Evolutionary conservation across 805 yeast genomes (phyloP).

Genomic region (Candida endomychidarum): DNA sequence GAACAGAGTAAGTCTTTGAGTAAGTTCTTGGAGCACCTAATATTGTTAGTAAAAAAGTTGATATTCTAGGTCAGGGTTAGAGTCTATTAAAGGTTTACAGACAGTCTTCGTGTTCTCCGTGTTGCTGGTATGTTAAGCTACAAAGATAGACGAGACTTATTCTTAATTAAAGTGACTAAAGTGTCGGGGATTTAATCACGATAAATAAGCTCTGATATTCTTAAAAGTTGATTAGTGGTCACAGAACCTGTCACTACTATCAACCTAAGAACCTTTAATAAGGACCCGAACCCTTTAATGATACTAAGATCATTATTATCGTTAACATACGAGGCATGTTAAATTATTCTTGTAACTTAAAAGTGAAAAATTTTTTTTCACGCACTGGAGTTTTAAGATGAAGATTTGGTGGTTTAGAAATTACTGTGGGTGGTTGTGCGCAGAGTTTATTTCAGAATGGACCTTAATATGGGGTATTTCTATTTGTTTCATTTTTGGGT

Average conservation of each 20-base stretch:
- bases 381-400: constrained; percentile 1
- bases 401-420: constrained; percentile 3
- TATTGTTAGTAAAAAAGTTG: constrained; percentile 9
- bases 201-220: constrained; percentile 23
- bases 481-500: no score
- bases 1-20: constrained; percentile 99
- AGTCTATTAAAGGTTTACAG: background rate
- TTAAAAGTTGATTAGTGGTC: no score
- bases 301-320: background rate
- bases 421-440: background rate
- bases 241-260: no score
- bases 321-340: constrained; percentile 64
- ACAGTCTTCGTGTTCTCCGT: no score
- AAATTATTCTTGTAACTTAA: constrained; percentile 13
- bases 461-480: no score
- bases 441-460: no score
- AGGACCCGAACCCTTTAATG: constrained; percentile 73
- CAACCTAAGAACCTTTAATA: constrained; percentile 26
- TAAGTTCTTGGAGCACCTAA: constrained; percentile 98
- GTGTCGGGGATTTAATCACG: constrained; percentile 87
- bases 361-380: constrained; percentile 19
- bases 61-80: no score
- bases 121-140: no score
- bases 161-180: constrained; percentile 53
- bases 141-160: constrained; percentile 20